Percentiles rank a stretch among this genome's conserved stretches.
Evolutionary conservation across 129 eudicot genomes (phyloP).

Genomic region (Dittrichia graveolens): DNA sequence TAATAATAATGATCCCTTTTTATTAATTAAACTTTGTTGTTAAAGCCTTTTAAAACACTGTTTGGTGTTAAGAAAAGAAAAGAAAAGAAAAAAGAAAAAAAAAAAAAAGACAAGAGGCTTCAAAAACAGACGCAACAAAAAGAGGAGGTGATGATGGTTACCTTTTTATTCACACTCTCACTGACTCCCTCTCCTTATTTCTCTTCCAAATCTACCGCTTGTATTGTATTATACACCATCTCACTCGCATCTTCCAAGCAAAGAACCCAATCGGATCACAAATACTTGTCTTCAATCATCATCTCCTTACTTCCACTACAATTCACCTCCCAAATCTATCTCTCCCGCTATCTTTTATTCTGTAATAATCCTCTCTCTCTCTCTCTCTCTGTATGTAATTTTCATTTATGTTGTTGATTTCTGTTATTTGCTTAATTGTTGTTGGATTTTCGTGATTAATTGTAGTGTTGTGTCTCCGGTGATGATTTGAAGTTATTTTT

Average conservation of each 20-base stretch:
- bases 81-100: too few relatives aligned
- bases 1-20: too few relatives aligned
- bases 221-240: constrained; percentile 6
- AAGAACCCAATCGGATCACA: constrained; percentile 17
- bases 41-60: too few relatives aligned
- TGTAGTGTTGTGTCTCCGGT: constrained; percentile 25
- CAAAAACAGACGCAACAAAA: constrained; percentile 17
- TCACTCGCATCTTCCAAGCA: constrained; percentile 26
- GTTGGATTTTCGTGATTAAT: not conserved
- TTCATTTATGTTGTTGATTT: not conserved
- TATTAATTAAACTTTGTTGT: too few relatives aligned
- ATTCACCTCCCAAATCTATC: constrained; percentile 22
- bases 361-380: constrained; percentile 11
- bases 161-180: constrained; percentile 26
- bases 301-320: constrained; percentile 7
- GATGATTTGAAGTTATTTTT: constrained; percentile 19
- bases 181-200: constrained; percentile 3
- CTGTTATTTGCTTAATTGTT: not conserved
- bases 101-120: too few relatives aligned
- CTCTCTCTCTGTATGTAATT: not conserved
- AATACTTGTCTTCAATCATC: constrained; percentile 27
- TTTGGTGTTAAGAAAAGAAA: too few relatives aligned
- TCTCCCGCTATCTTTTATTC: constrained; percentile 4
- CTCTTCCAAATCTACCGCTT: constrained; percentile 29
- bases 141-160: constrained; percentile 23